Evolutionary conservation across 305 asterid species (phyloP).

Genomic region (Salvia sclarea): DNA sequence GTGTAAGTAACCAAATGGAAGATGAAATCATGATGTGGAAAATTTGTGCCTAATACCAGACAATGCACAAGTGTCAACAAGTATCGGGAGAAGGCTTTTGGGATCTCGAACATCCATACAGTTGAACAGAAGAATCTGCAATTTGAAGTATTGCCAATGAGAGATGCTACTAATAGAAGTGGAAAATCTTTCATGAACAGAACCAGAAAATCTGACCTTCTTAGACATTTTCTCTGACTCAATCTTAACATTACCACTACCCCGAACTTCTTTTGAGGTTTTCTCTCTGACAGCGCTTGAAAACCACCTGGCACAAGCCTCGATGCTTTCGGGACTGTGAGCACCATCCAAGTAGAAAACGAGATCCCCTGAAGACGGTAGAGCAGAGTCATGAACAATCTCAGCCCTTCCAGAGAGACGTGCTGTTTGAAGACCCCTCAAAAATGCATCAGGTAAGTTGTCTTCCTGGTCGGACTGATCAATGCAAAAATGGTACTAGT

Average conservation of each 20-base stretch:
- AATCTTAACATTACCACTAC: constrained; percentile 39
- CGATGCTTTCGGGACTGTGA: constrained; percentile 97
- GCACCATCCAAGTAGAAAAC: constrained; percentile 89
- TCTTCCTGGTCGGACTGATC: constrained; percentile 49
- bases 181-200: constrained; percentile 17
- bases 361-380: constrained; percentile 54
- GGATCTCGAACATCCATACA: constrained; percentile 96
- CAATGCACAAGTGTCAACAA: constrained; percentile 67
- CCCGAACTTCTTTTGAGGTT: constrained; percentile 28
- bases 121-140: constrained; percentile 88
- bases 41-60: constrained; percentile 51
- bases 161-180: constrained; percentile 21
- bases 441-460: constrained; percentile 61
- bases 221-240: constrained; percentile 48
- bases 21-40: not conserved
- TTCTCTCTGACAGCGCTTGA: constrained; percentile 56
- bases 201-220: constrained; percentile 48
- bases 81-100: constrained; percentile 68
- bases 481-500: constrained; percentile 18
- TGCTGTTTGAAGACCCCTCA: constrained; percentile 80
- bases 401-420: constrained; percentile 87
- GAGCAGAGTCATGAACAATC: constrained; percentile 55
- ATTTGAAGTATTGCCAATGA: constrained; percentile 21
- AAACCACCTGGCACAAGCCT: constrained; percentile 91
- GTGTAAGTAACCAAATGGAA: not conserved